Percentiles rank a stretch among this genome's conserved stretches.
These are phyloP conservation scores for Primulina tabacum DNA, from an alignment of 257 asterid species.

Conservation along the genomic window DNA sequence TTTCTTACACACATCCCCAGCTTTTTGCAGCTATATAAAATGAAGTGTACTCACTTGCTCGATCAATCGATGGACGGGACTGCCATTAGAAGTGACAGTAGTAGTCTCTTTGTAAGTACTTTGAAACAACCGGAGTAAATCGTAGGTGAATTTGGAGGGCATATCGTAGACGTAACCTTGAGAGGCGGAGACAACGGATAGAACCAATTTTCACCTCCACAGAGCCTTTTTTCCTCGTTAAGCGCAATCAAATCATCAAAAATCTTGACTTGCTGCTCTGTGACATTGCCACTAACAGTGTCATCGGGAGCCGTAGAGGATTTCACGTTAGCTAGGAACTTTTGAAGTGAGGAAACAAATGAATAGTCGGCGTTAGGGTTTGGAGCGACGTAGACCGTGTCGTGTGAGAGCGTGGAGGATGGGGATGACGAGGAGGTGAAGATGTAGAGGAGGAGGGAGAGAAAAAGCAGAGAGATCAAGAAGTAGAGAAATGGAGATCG, in stretches of 20 bases:
- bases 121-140: slow-evolving; percentile 74
- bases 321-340: slow-evolving; percentile 44
- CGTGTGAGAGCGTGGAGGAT: slow-evolving; percentile 18
- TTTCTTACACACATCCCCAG: not conserved
- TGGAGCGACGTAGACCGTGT: slow-evolving; percentile 29
- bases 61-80: slow-evolving; percentile 92
- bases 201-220: slow-evolving; percentile 34
- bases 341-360: slow-evolving; percentile 74
- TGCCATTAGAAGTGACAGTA: slow-evolving; percentile 91
- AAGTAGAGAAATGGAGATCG: slow-evolving; percentile 48
- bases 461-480: slow-evolving; percentile 37
- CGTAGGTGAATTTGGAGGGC: slow-evolving; percentile 92
- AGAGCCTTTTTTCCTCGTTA: slow-evolving; percentile 53
- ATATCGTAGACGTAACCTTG: slow-evolving; percentile 81
- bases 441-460: slow-evolving; percentile 46
- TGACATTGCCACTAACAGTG: slow-evolving; percentile 33
- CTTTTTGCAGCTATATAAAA: not conserved
- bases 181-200: slow-evolving; percentile 36
- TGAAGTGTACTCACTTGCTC: slow-evolving; percentile 55
- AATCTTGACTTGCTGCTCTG: slow-evolving; percentile 37
- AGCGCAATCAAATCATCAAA: slow-evolving; percentile 59
- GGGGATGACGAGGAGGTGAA: slow-evolving; percentile 39
- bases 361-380: slow-evolving; percentile 68
- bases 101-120: slow-evolving; percentile 58
- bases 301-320: slow-evolving; percentile 34